A percentile compares a stretch with the other conserved stretches of the same genome.
These are phyloP conservation scores for Malassezia nana DNA, from an alignment of 1,284 basidiomycete species.

Conservation along the genomic window DNA sequence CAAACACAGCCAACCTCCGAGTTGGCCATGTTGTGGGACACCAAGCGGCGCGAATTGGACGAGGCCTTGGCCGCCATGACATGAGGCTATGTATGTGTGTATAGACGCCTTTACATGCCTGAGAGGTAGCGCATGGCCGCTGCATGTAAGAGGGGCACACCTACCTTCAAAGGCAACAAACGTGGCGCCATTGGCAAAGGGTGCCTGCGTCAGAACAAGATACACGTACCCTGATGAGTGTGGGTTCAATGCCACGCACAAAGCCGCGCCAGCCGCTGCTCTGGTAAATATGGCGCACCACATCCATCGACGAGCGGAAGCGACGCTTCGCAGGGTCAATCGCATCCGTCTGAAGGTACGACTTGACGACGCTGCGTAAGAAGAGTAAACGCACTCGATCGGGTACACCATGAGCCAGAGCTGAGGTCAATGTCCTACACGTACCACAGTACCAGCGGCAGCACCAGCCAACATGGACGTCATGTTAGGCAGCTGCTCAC, in stretches of 20 bases:
- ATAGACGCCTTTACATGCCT: background rate
- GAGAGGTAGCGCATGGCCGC: background rate
- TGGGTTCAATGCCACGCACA: slow-evolving; percentile 77
- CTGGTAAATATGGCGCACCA: slow-evolving; percentile 67
- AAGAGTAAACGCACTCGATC: background rate
- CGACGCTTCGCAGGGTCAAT: slow-evolving; percentile 53
- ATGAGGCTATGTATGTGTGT: slow-evolving; percentile 4
- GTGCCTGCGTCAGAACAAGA: slow-evolving; percentile 17
- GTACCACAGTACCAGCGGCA: slow-evolving; percentile 25
- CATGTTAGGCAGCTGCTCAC: slow-evolving; percentile 26
- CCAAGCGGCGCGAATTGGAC: slow-evolving; percentile 7
- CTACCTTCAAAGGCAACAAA: slow-evolving; percentile 39
- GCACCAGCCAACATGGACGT: slow-evolving; percentile 41
- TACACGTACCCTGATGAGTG: slow-evolving; percentile 61
- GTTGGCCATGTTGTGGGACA: slow-evolving; percentile 2
- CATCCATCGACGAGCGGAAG: slow-evolving; percentile 72
- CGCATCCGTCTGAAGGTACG: slow-evolving; percentile 62
- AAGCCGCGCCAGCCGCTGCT: slow-evolving; percentile 76
- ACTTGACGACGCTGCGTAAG: slow-evolving; percentile 5
- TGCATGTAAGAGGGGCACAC: background rate
- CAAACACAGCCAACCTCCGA: background rate
- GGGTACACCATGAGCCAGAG: slow-evolving; percentile 18
- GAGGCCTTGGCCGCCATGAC: slow-evolving; percentile 9
- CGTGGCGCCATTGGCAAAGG: slow-evolving; percentile 45
- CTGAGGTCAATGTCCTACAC: background rate